Evolutionary conservation across 768 basidiomycete species (phyloP).

Genomic region (Kwoniella bestiolae): DNA sequence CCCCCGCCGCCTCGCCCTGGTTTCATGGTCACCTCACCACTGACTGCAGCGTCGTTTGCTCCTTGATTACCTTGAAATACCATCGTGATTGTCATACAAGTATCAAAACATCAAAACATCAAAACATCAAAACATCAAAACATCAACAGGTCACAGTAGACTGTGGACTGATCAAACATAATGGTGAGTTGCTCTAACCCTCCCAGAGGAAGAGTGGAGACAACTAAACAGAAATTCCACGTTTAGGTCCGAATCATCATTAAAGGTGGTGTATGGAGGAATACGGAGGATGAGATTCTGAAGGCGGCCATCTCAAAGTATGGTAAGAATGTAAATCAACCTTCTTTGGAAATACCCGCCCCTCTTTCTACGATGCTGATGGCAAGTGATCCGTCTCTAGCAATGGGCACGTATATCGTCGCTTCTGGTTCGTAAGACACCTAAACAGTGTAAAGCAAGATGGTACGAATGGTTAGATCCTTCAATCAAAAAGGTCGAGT

Average conservation of each 20-base stretch:
- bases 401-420: constrained; percentile 94
- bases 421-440: constrained; percentile 94
- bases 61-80: too few relatives aligned
- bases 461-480: constrained; percentile 99
- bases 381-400: constrained; percentile 17
- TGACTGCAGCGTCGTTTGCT: too few relatives aligned
- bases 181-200: background rate
- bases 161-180: too few relatives aligned
- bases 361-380: too few relatives aligned
- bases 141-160: too few relatives aligned
- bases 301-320: constrained; percentile 84
- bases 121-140: too few relatives aligned
- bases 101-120: too few relatives aligned
- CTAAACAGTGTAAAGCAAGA: constrained; percentile 90
- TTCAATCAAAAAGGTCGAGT: constrained; percentile 99
- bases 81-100: too few relatives aligned
- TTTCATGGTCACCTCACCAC: too few relatives aligned
- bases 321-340: constrained; percentile 57
- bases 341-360: background rate
- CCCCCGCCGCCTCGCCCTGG: too few relatives aligned
- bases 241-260: constrained; percentile 57
- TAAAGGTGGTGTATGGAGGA: constrained; percentile 58
- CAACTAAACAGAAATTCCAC: too few relatives aligned
- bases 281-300: constrained; percentile 81
- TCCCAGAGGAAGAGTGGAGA: too few relatives aligned